Base-by-base conservation (phyloP, 805 yeast species). In the Candida dajiaensis region DNA sequence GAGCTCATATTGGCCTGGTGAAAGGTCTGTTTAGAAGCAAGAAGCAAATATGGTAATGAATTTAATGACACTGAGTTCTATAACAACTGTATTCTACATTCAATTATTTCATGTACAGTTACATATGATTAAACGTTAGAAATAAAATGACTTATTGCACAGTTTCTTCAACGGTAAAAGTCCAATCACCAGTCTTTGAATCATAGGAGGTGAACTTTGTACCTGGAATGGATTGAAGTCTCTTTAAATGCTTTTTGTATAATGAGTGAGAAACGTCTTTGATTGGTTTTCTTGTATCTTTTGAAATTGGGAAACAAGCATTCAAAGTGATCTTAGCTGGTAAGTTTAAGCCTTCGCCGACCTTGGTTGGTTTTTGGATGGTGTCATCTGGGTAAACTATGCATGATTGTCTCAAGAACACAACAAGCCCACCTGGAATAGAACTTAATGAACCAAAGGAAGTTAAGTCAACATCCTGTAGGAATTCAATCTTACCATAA, bases 341-440 rank as follows among this genome's bases (percentile, higher is more conserved):
- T 28, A 86, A 73, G 59, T 92, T 92, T 50, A 94, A 72, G 0
- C 96, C 98, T 56, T 86, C 86, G 6, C 96, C 96, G 25, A 64
- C 59, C 39, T 70, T 66, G 0, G 74, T 73, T 11, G 96, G 95
- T 53, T 74, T 77, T 19, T 22, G 15, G 22, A 63, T 64, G 9
- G 70, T 66, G 19, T 75, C 78, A 46, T 83, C 82, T 1, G 96
- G 95, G 65, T 89, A 92, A 2, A 89, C 76, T 2, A 77, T 69
- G 63, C 86, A 81, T 13, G 78, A 68, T 55, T 78, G 79, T 28
- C 76, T 70, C 28, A 74, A 76, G 56, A 94, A 80, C 2, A 73
- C 68, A 37, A 92, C 76, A 16, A 86, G 56, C 20, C 75, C 77
- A 20, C 89, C 89, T 40, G 88, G 76, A 28, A 86, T 76, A 40